phyloP scores from a whole-genome alignment of 2,329 filamentous ascomycete genomes.

The Cercospora janseana region DNA sequence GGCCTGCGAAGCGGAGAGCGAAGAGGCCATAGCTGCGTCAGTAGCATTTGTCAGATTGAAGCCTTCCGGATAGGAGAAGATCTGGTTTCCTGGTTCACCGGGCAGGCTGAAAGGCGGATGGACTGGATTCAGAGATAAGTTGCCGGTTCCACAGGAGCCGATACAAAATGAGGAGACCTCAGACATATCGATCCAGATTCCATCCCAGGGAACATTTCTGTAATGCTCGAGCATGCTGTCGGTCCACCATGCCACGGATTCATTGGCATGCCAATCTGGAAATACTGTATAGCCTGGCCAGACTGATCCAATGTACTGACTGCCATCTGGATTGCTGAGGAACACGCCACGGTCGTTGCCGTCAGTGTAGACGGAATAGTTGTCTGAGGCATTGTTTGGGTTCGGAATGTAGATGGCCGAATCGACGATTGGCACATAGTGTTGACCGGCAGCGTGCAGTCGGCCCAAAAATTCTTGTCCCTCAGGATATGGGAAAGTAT shows the following conservation, averaged over 20 bases:
- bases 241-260: conserved; percentile 60
- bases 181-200: conserved; percentile 62
- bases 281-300: conserved; percentile 56
- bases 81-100: conserved; percentile 60
- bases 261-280: conserved; percentile 60
- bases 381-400: conserved; percentile 64
- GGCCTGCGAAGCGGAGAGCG: conserved; percentile 54
- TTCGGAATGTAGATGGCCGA: conserved; percentile 70
- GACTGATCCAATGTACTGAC: conserved; percentile 53
- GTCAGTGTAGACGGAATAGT: conserved; percentile 47
- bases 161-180: conserved; percentile 66
- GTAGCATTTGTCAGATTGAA: conserved; percentile 68
- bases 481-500: conserved; percentile 51
- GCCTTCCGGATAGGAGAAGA: conserved; percentile 62
- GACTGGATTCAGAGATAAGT: conserved; percentile 65
- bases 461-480: conserved; percentile 53
- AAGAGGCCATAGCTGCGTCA: conserved; percentile 61
- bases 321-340: conserved; percentile 39
- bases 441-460: conserved; percentile 55
- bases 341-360: conserved; percentile 38
- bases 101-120: conserved; percentile 65
- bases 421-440: conserved; percentile 62
- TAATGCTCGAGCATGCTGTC: conserved; percentile 54
- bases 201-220: conserved; percentile 54
- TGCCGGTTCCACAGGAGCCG: conserved; percentile 67